Evolutionary conservation across 768 basidiomycete species (phyloP), one percentile per base, ranked within the genome.

Genomic region (Clitopilus passeckerianus): DNA sequence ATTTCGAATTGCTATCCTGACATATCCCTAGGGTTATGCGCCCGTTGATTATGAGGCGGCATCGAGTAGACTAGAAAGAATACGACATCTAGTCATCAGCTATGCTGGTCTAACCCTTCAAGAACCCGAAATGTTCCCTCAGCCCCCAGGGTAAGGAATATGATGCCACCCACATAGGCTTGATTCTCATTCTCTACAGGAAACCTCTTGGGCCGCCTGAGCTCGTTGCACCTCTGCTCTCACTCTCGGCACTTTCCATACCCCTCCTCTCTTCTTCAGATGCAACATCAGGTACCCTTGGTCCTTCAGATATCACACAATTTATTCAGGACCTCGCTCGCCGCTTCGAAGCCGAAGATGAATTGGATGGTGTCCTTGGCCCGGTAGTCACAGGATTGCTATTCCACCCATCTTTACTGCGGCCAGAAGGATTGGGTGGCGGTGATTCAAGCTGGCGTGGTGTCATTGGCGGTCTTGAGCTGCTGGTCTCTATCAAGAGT

Each of bases 101-200:
- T 97, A 97, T 74, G 84, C 88, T 10, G 95, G 95, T 5, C 80
- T 98, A 53, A 90, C 83, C 22, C 76, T 99, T 9, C 93, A 95
- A 73, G 95, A 95, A 60, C 91, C 95, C 1, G 87, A 86, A 37
- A 95, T 98, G 89, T 98, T 99, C 64, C 91, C 93, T 53, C 93
- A 97, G 64, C 95, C 95, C 9, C 58, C 72, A 57, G 82, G 85
- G 94, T 91, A 71, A 60, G 83, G 59, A 15, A 10, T 16, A 33
- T 35, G 46, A 41, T 50, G 34, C 41, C 33, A 24, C 50, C 55
- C 30, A 23, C 43, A 8, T 27, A 52, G 54, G 55, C 46, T 10
- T 33, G 53, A 27, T 23, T 52, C 18, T 46, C 27, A 61, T 23
- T 23, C 10, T n/a, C 9, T 22, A 27, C 58, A 92, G 91, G 7